These are phyloP conservation scores for Leccinum incarnatum DNA, from an alignment of 768 basidiomycete species.

Conservation along the genomic window DNA sequence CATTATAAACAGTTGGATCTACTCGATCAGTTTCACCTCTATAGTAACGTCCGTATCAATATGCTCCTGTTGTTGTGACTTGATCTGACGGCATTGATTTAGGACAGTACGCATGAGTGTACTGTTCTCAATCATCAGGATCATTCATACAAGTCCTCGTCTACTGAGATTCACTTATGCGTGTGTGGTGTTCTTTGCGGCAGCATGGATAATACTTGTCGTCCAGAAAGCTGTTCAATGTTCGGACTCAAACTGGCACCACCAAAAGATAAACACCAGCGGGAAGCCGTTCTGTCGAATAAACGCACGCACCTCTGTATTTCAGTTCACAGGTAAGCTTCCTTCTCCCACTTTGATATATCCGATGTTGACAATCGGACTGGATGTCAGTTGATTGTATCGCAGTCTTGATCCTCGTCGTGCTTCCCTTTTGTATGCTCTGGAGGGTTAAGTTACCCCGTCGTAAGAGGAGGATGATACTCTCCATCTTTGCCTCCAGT, in stretches of 20 bases:
- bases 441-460: constrained; percentile 22
- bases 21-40: constrained; percentile 8
- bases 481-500: constrained; percentile 21
- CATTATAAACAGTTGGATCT: constrained; percentile 9
- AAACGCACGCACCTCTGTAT: constrained; percentile 2
- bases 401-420: constrained; percentile 14
- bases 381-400: constrained; percentile 16
- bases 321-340: constrained; percentile 16
- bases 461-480: constrained; percentile 24
- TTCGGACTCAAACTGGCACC: constrained; percentile 10
- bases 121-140: constrained; percentile 20
- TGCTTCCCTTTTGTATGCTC: constrained; percentile 19
- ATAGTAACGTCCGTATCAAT: constrained; percentile 7
- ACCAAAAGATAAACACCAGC: not conserved
- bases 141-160: constrained; percentile 1
- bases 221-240: constrained; percentile 10
- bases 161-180: constrained; percentile 11
- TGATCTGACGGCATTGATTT: not conserved
- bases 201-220: constrained; percentile 7
- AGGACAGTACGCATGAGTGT: constrained; percentile 21
- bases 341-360: not conserved
- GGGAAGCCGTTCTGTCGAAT: constrained; percentile 14
- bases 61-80: not conserved
- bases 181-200: constrained; percentile 6
- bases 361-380: not conserved